These are phyloP conservation scores for Phytophthora rubi DNA, from an alignment of 352 stramenopile species.

Conservation along the genomic window DNA sequence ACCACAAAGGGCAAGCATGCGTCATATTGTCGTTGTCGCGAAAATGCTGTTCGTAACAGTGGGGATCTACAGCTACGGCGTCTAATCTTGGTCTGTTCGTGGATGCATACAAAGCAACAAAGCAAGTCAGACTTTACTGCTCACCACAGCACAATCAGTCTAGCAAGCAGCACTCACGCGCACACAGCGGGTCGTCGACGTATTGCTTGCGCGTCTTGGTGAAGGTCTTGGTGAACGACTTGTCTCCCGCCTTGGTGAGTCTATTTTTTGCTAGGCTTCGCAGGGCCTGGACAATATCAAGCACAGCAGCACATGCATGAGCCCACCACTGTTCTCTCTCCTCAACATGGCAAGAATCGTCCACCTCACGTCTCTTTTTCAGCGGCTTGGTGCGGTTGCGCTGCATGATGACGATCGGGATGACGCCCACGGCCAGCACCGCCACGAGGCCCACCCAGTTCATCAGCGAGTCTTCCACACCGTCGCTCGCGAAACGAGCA, in stretches of 20 bases:
- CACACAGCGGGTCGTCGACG: slow-evolving; percentile 47
- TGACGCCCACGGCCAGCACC: slow-evolving; percentile 56
- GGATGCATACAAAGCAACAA: background rate
- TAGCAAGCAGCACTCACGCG: slow-evolving; percentile 27
- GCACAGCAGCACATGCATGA: slow-evolving; percentile 9
- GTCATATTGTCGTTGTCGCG: slow-evolving; percentile 1
- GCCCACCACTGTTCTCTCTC: background rate
- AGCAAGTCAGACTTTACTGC: background rate
- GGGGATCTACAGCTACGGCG: slow-evolving; percentile 6
- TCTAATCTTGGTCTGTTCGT: slow-evolving; percentile 39
- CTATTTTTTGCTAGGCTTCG: slow-evolving; percentile 82
- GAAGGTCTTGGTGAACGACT: slow-evolving; percentile 54
- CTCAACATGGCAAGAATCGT: slow-evolving; percentile 18
- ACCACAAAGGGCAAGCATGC: background rate
- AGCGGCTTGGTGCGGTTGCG: slow-evolving; percentile 72
- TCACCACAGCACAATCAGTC: background rate
- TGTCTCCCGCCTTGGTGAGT: slow-evolving; percentile 58
- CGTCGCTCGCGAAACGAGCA: slow-evolving; percentile 65
- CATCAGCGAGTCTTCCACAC: slow-evolving; percentile 72
- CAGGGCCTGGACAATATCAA: slow-evolving; percentile 40
- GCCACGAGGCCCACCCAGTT: slow-evolving; percentile 75
- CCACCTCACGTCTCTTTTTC: slow-evolving; percentile 81
- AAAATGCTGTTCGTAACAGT: slow-evolving; percentile 10
- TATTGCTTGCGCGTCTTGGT: slow-evolving; percentile 58
- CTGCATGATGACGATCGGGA: slow-evolving; percentile 77